Evolutionary conservation across 768 basidiomycete genomes (phyloP).

Genomic region (Macrocybe gigantea): DNA sequence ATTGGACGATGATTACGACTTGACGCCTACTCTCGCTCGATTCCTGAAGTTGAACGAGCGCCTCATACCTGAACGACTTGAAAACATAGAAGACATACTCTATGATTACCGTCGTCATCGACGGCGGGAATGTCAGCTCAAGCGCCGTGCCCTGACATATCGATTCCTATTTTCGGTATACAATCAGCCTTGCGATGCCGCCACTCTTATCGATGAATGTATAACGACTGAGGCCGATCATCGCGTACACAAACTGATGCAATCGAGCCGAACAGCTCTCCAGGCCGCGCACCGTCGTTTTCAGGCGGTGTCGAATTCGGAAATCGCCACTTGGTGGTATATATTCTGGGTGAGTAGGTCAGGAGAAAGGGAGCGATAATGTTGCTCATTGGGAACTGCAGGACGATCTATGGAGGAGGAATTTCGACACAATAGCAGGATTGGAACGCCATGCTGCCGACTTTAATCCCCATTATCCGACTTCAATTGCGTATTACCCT

Average conservation of each 20-base stretch:
- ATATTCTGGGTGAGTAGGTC: conserved; percentile 59
- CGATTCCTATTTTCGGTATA: conserved; percentile 58
- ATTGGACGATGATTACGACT: conserved; percentile 56
- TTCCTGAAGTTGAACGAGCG: conserved; percentile 55
- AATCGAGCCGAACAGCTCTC: conserved; percentile 39
- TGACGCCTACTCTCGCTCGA: conserved; percentile 55
- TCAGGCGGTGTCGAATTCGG: conserved; percentile 38
- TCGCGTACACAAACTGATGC: conserved; percentile 48
- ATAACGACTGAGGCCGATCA: conserved; percentile 46
- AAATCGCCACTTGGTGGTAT: conserved; percentile 69
- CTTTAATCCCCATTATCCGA: conserved; percentile 68
- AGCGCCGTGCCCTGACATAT: conserved; percentile 52
- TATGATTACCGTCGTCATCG: conserved; percentile 46
- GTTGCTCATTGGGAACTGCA: conserved; percentile 13
- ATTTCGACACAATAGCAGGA: conserved; percentile 48
- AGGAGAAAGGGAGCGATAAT: not conserved
- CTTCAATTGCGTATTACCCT: conserved; percentile 69
- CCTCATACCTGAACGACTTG: conserved; percentile 37
- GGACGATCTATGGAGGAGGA: conserved; percentile 76
- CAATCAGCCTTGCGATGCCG: conserved; percentile 43
- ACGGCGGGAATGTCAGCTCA: conserved; percentile 42
- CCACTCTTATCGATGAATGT: conserved; percentile 36
- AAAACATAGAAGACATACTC: conserved; percentile 40
- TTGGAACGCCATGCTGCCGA: conserved; percentile 44
- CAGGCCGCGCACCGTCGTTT: conserved; percentile 49